Percentiles rank a stretch among this genome's conserved stretches.
These are phyloP conservation scores for Paraphysoderma sedebokerense DNA, from an alignment of 371 early-diverging fungal genomes.

Conservation along the genomic window DNA sequence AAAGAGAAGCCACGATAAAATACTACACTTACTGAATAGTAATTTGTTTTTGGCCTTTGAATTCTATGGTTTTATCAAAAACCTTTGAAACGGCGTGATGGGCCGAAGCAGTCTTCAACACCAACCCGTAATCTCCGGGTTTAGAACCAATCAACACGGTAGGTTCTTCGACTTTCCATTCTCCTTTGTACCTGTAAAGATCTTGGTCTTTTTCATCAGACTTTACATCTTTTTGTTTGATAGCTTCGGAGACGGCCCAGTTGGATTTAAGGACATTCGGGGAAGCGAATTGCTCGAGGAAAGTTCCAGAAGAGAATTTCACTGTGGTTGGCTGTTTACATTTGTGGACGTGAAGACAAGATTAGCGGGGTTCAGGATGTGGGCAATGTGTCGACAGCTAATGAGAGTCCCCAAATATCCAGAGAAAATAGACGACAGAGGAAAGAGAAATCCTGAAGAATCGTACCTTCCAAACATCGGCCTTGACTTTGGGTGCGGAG, in stretches of 20 bases:
- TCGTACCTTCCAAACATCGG: too few relatives aligned
- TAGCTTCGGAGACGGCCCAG: conserved; percentile 3
- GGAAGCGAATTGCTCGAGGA: conserved; percentile 5
- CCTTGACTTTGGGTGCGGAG: too few relatives aligned
- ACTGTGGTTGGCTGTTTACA: not conserved
- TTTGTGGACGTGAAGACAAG: too few relatives aligned
- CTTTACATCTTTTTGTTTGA: not conserved
- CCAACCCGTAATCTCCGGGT: conserved; percentile 23
- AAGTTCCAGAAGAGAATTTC: not conserved
- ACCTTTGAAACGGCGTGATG: conserved; percentile 46
- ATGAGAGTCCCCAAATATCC: too few relatives aligned
- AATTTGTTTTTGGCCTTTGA: conserved; percentile 17
- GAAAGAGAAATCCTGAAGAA: too few relatives aligned
- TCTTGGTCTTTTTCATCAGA: conserved; percentile 18
- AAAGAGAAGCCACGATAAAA: not conserved
- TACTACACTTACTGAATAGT: conserved; percentile 37
- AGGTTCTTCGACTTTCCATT: conserved; percentile 25
- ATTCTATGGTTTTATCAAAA: conserved; percentile 29
- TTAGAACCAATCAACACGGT: conserved; percentile 5
- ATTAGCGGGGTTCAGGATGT: too few relatives aligned
- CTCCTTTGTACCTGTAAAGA: conserved; percentile 25
- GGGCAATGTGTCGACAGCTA: too few relatives aligned
- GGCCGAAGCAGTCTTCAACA: conserved; percentile 36
- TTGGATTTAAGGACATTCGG: not conserved
- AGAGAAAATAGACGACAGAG: too few relatives aligned